These are phyloP conservation scores for Russula foetens DNA, from an alignment of 768 basidiomycete genomes.

Conservation along the genomic window DNA sequence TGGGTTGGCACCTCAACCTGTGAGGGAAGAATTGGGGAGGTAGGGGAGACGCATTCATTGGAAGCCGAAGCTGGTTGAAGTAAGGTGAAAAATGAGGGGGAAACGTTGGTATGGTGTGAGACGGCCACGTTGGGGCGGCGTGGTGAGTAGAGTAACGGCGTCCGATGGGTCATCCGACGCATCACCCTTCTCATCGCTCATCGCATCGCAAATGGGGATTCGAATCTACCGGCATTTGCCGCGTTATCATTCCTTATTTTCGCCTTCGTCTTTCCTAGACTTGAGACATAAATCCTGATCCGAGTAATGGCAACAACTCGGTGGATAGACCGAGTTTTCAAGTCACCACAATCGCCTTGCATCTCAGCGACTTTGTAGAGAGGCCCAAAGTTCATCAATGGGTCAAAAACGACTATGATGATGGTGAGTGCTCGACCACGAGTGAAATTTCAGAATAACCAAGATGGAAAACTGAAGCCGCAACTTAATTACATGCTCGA, in stretches of 20 bases:
- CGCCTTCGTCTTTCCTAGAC: background rate
- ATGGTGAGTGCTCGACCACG: background rate
- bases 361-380: background rate
- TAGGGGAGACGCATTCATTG: background rate
- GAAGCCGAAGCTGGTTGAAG: constrained; percentile 6
- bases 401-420: background rate
- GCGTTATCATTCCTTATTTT: background rate
- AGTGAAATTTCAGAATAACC: background rate
- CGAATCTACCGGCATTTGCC: constrained; percentile 3
- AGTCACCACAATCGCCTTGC: background rate
- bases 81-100: constrained; percentile 9
- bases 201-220: background rate
- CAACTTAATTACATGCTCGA: background rate
- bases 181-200: constrained; percentile 12
- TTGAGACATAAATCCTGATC: background rate
- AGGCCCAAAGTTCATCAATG: background rate
- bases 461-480: background rate
- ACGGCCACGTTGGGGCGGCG: constrained; percentile 11
- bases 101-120: constrained; percentile 13
- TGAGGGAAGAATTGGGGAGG: background rate
- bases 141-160: constrained; percentile 5
- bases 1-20: background rate
- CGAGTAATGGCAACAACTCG: background rate
- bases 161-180: too few relatives aligned
- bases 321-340: background rate